Evolutionary conservation across 805 yeast species (phyloP), one percentile per base, ranked within the genome.

Genomic region (Candida schatavii): DNA sequence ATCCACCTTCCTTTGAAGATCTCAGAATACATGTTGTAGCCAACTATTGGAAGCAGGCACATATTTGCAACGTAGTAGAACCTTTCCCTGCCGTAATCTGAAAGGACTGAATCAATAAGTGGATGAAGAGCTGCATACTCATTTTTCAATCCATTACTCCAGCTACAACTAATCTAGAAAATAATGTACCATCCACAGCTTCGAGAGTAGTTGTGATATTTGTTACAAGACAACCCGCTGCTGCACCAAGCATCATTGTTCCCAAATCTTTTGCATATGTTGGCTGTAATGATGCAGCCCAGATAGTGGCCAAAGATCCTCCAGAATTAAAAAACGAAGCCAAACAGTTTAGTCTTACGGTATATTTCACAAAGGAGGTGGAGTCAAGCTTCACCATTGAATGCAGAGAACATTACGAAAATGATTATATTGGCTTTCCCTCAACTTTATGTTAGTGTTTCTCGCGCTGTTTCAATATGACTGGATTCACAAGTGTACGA

Each of bases 261-360:
- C 20, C 33, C 19, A 50, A 45, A 47, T 67, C 71, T 2, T 64
- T 62, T 4, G 71, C 71, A 41, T 66, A 66, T 1, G 45, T 38
- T 13, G 69, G 69, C 43, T 61, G 68, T 20, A 64, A 46, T 10
- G 60, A 52, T 3, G 66, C 61, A 13, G 70, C 69, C 72, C 72
- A 67, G 5, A 63, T 57, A n/a, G 63, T 37, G 11, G 72, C 67
- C 25, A 65, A 45, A 1, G 68, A 54, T 10, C 70, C 72, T 11
- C 72, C 72, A 3, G 68, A 62, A 40, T 60, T n/a, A n/a, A n/a
- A n/a, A n/a, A n/a, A n/a, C n/a, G n/a, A n/a, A n/a, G n/a, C n/a
- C n/a, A n/a, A n/a, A n/a, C n/a, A n/a, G n/a, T n/a, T n/a, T n/a
- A n/a, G n/a, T n/a, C n/a, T n/a, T n/a, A n/a, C n/a, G n/a, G n/a